Evolutionary conservation across 2,329 filamentous ascomycete genomes (phyloP).

Genomic region (Alternaria alternata): DNA sequence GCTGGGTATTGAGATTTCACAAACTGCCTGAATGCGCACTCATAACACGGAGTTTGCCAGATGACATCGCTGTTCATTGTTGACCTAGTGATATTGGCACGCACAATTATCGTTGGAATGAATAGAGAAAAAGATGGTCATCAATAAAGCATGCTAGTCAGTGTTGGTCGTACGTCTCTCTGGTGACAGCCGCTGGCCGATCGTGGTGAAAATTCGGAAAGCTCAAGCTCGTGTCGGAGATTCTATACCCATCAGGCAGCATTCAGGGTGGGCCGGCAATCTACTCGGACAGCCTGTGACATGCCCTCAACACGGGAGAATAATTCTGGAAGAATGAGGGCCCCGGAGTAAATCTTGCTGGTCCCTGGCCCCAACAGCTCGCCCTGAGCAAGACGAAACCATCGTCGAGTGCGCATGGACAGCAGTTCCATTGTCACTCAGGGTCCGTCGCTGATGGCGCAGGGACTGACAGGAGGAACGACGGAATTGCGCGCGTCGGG

Average conservation of each 20-base stretch:
- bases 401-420: slow-evolving; percentile 21
- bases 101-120: background rate
- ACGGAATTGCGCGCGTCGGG: slow-evolving; percentile 20
- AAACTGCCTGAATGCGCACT: slow-evolving; percentile 23
- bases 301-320: slow-evolving; percentile 37
- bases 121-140: slow-evolving; percentile 4
- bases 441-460: slow-evolving; percentile 24
- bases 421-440: slow-evolving; percentile 9
- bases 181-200: slow-evolving; percentile 4
- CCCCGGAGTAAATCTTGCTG: slow-evolving; percentile 22
- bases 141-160: slow-evolving; percentile 18
- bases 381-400: slow-evolving; percentile 22
- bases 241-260: slow-evolving; percentile 17
- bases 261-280: slow-evolving; percentile 39
- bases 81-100: slow-evolving; percentile 5
- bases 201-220: slow-evolving; percentile 7
- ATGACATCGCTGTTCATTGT: background rate
- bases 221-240: slow-evolving; percentile 10
- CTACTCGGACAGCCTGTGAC: slow-evolving; percentile 40
- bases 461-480: slow-evolving; percentile 20
- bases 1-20: slow-evolving; percentile 14
- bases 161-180: slow-evolving; percentile 4
- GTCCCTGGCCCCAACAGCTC: slow-evolving; percentile 23
- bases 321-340: slow-evolving; percentile 43
- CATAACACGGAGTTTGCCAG: slow-evolving; percentile 5